Evolutionary conservation across 306 rosid species (phyloP).

Genomic region (Urtica urens): DNA sequence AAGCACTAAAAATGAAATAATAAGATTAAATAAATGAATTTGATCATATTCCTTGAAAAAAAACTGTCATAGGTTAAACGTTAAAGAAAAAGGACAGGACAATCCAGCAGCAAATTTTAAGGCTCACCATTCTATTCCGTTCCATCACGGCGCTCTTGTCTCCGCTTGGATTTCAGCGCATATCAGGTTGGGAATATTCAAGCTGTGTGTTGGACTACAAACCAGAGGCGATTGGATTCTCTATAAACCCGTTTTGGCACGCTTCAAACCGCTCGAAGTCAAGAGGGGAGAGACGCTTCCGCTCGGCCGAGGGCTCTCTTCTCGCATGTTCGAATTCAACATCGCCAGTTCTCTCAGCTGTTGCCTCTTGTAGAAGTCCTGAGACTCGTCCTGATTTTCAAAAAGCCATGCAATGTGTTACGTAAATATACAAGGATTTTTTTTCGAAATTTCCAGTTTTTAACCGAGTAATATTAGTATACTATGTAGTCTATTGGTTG

Average conservation of each 20-base stretch:
- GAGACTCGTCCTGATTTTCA: slow-evolving; percentile 57
- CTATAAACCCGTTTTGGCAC: slow-evolving; percentile 61
- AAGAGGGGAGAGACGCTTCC: slow-evolving; percentile 60
- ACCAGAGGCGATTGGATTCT: neutral
- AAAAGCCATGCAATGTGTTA: slow-evolving; percentile 5
- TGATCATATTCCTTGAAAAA: slow-evolving; percentile 16
- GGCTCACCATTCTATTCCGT: slow-evolving; percentile 15
- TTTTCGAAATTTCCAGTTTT: no score
- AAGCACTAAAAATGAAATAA: slow-evolving; percentile 19
- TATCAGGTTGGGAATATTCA: slow-evolving; percentile 16
- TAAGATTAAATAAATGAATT: slow-evolving; percentile 31
- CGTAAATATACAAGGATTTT: no score
- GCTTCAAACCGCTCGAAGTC: slow-evolving; percentile 61
- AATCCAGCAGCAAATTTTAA: slow-evolving; percentile 9
- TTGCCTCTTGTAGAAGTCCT: slow-evolving; percentile 63
- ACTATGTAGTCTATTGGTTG: no score
- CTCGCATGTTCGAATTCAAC: slow-evolving; percentile 83
- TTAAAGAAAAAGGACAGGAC: slow-evolving; percentile 28
- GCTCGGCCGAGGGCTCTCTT: slow-evolving; percentile 87
- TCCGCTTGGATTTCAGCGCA: slow-evolving; percentile 22
- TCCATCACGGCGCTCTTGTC: slow-evolving; percentile 19
- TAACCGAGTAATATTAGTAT: no score
- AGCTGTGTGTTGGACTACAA: slow-evolving; percentile 2
- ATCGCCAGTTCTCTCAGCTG: slow-evolving; percentile 80
- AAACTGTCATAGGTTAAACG: slow-evolving; percentile 16